Conservation (phyloP, 1,139 yeast genomes). For the Entelexis paramagnoliae region DNA sequence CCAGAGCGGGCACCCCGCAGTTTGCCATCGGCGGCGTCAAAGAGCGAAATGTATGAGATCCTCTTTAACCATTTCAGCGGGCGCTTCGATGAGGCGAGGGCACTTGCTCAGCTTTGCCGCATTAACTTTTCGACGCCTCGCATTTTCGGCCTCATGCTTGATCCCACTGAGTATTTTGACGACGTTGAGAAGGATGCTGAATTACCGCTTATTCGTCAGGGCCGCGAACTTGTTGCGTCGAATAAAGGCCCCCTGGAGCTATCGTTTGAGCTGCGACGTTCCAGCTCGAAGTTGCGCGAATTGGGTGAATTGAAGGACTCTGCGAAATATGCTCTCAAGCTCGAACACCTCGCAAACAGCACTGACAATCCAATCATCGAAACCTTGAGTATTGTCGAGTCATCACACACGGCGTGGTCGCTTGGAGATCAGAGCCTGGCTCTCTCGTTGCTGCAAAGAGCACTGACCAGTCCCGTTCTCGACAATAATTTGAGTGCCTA, state of each 20-base stretch:
- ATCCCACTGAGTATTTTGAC: not conserved
- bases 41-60: not conserved
- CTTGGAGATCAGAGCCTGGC: conserved; percentile 48
- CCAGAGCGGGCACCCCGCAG: not conserved
- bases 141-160: not conserved
- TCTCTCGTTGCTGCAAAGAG: conserved; percentile 39
- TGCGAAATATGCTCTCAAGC: conserved; percentile 41
- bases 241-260: not conserved
- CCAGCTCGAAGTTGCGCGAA: conserved; percentile 28
- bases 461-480: conserved; percentile 5
- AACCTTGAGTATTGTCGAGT: not conserved
- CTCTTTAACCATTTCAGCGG: not conserved
- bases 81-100: not conserved
- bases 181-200: not conserved
- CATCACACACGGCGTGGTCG: conserved; percentile 52
- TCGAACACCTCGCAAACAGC: conserved; percentile 35
- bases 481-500: conserved; percentile 1
- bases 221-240: conserved; percentile 8
- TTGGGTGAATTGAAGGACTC: conserved; percentile 39
- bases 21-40: too few species aligned
- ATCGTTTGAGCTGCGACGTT: conserved; percentile 17
- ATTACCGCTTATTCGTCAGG: not conserved
- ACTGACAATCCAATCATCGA: not conserved
- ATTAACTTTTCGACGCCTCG: not conserved
- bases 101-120: not conserved